Evolutionary conservation across 495 filamentous ascomycete genomes (phyloP).

Genomic region (Hypomontagnella submonticulosa): DNA sequence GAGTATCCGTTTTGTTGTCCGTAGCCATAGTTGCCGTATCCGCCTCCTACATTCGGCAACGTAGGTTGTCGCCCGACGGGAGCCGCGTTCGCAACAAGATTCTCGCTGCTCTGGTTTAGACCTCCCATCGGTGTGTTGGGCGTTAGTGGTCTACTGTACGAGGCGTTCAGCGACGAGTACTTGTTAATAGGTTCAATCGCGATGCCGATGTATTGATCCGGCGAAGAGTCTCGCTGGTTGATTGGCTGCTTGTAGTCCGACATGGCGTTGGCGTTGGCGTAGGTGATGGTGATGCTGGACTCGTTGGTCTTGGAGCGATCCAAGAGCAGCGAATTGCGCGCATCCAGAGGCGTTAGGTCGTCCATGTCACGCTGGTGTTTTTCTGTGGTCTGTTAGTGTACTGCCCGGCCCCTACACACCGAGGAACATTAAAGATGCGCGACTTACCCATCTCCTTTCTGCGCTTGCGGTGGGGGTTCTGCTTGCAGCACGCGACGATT

Average conservation of each 20-base stretch:
- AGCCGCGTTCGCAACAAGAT: conserved; percentile 41
- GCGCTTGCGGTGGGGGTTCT: conserved; percentile 88
- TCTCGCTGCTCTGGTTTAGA: conserved; percentile 45
- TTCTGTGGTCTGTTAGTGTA: conserved; percentile 63
- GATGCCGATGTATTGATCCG: conserved; percentile 40
- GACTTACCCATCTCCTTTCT: conserved; percentile 86
- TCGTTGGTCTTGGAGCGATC: conserved; percentile 48
- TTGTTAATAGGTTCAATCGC: conserved; percentile 22
- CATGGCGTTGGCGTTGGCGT: conserved; percentile 45
- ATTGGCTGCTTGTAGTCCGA: conserved; percentile 40
- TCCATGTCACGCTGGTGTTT: conserved; percentile 85
- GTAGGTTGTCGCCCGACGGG: conserved; percentile 46
- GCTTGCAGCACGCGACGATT: conserved; percentile 78
- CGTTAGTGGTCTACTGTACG: conserved; percentile 49
- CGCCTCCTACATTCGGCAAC: conserved; percentile 45
- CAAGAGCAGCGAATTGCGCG: conserved; percentile 86
- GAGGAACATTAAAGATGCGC: conserved; percentile 1
- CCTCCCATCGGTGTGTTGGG: conserved; percentile 35
- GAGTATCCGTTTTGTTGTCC: conserved; percentile 26
- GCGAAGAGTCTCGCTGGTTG: conserved; percentile 32
- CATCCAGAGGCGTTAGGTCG: conserved; percentile 87
- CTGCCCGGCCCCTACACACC: too few relatives aligned
- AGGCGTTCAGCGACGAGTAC: conserved; percentile 24
- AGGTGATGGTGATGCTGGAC: conserved; percentile 40
- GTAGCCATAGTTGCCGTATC: conserved; percentile 28